phyloP scores from a whole-genome alignment of 768 basidiomycete genomes.

The Gloeopeniophorella convolvens region DNA sequence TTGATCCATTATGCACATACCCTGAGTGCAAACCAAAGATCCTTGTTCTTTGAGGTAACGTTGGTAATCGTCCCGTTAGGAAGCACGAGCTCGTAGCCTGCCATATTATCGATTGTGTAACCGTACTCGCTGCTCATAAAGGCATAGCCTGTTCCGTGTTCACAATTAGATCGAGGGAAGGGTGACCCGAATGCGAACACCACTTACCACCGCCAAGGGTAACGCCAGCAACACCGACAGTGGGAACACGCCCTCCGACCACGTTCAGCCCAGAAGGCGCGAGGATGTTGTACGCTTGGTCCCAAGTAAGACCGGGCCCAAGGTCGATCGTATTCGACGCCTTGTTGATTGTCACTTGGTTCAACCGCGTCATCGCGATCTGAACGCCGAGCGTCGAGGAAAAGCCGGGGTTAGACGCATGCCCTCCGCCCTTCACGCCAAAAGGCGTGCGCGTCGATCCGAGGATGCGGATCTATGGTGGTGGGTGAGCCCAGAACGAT shows the following conservation, averaged over 20 bases:
- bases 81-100: conserved; percentile 23
- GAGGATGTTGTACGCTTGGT: conserved; percentile 20
- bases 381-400: conserved; percentile 23
- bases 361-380: conserved; percentile 20
- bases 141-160: conserved; percentile 28
- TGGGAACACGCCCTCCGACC: conserved; percentile 21
- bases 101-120: conserved; percentile 30
- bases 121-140: conserved; percentile 29
- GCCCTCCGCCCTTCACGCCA: conserved; percentile 22
- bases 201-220: too few relatives aligned
- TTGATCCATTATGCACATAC: not conserved
- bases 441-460: too few relatives aligned
- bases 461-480: not conserved
- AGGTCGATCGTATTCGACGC: conserved; percentile 4
- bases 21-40: conserved; percentile 1
- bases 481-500: not conserved
- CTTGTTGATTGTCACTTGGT: conserved; percentile 1
- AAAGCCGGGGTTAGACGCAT: conserved; percentile 21
- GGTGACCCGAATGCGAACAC: too few relatives aligned
- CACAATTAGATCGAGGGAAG: too few relatives aligned
- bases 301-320: conserved; percentile 23
- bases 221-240: conserved; percentile 23
- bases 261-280: conserved; percentile 17
- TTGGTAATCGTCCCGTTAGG: conserved; percentile 22
- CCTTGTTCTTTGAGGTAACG: not conserved